phyloP scores from a whole-genome alignment of 2,329 filamentous ascomycete genomes.

The Stagonosporopsis chrysanthemi region DNA sequence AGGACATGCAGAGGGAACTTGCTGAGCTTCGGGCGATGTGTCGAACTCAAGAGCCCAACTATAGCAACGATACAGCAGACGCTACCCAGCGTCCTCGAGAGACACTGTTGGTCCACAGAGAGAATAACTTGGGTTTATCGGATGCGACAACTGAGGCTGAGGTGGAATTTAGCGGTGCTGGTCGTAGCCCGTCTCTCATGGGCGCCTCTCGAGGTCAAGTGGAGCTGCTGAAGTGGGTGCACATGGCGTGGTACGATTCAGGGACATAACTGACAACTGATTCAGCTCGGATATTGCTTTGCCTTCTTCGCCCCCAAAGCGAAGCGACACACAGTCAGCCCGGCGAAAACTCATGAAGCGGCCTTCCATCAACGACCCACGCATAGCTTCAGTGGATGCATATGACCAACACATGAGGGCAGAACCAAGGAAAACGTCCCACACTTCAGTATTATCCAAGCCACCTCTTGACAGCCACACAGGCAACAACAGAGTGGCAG shows the following conservation, averaged over 20 bases:
- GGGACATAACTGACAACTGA: conserved; percentile 1
- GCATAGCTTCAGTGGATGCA: conserved; percentile 11
- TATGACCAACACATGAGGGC: background rate
- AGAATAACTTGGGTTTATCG: conserved; percentile 2
- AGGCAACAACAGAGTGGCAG: background rate
- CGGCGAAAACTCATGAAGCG: conserved; percentile 29
- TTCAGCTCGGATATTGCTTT: conserved; percentile 5
- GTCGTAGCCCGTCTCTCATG: background rate
- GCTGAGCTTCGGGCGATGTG: conserved; percentile 16
- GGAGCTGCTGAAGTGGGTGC: background rate
- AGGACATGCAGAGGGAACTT: conserved; percentile 13
- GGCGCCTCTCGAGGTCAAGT: background rate
- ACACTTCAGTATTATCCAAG: background rate
- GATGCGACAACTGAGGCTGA: conserved; percentile 15
- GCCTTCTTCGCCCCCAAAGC: conserved; percentile 11
- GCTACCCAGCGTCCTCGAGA: conserved; percentile 9
- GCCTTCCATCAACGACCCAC: conserved; percentile 29
- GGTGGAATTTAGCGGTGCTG: background rate
- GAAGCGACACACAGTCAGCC: conserved; percentile 21
- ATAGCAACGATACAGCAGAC: conserved; percentile 1
- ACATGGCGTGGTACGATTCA: background rate
- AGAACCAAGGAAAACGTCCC: background rate
- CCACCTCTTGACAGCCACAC: background rate
- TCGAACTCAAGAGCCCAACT: conserved; percentile 1
- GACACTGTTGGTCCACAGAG: background rate